Evolutionary conservation across 2,329 filamentous ascomycete genomes (phyloP).

Genomic region (Alternaria arbusti): DNA sequence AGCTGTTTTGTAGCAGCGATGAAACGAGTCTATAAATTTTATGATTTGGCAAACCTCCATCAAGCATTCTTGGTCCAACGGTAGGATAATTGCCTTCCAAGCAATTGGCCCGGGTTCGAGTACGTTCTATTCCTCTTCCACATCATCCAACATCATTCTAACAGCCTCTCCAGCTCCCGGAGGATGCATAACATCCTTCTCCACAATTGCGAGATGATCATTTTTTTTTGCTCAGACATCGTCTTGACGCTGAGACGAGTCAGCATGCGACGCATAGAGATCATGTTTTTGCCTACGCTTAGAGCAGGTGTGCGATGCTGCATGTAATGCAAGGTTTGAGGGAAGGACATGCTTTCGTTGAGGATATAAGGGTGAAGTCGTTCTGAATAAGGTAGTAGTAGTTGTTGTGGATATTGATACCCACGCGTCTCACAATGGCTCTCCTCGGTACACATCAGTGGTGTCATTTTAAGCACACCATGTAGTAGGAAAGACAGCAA

Average conservation of each 20-base stretch:
- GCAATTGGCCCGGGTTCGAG: conserved; percentile 23
- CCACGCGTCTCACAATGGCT: not conserved
- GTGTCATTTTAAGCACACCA: not conserved
- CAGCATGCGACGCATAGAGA: not conserved
- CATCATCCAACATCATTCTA: not conserved
- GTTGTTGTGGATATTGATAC: not conserved
- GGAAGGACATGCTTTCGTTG: not conserved
- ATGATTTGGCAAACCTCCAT: not conserved
- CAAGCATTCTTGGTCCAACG: conserved; percentile 22
- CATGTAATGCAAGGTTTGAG: not conserved
- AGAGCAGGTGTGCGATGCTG: not conserved
- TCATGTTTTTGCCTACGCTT: not conserved
- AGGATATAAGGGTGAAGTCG: no score
- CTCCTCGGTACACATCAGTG: not conserved
- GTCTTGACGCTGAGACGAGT: rapidly evolving
- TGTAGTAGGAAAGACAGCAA: not conserved
- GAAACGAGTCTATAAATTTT: no score
- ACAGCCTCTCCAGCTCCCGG: conserved; percentile 8
- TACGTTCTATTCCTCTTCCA: not conserved
- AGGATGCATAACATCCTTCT: conserved; percentile 19
- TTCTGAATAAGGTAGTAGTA: not conserved
- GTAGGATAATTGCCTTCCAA: conserved; percentile 25
- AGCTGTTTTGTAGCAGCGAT: no score
- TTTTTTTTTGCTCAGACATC: not conserved
- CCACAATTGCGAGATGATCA: conserved; percentile 1